Evolutionary conservation across 2,329 filamentous ascomycete genomes (phyloP).

Genomic region (Alternaria dauci): DNA sequence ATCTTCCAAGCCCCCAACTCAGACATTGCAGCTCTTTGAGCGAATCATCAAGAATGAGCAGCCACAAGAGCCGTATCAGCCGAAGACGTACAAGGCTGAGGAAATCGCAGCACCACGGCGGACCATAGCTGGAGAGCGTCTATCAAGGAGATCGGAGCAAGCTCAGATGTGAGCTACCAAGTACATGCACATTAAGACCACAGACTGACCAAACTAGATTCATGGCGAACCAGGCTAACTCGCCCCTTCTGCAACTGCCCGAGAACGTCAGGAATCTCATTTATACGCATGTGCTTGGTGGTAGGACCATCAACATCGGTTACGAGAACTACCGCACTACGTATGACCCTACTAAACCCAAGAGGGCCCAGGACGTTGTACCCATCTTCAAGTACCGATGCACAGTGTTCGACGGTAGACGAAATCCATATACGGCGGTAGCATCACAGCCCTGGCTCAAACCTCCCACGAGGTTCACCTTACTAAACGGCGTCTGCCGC

Average conservation of each 20-base stretch:
- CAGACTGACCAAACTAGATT: conserved; percentile 25
- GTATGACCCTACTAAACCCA: neutral
- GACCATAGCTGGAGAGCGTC: conserved; percentile 16
- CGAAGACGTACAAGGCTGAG: conserved; percentile 23
- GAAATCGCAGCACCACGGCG: conserved; percentile 14
- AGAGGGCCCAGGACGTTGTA: neutral
- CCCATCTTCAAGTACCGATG: conserved; percentile 37
- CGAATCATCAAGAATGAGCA: conserved; percentile 17
- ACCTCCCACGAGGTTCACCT: conserved; percentile 19
- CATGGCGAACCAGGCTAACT: conserved; percentile 33
- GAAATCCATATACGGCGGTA: conserved; percentile 22
- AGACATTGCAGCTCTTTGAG: conserved; percentile 17
- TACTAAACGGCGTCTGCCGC: conserved; percentile 38
- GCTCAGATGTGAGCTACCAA: conserved; percentile 24
- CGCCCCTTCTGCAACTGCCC: conserved; percentile 37
- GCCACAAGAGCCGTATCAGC: conserved; percentile 19
- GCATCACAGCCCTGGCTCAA: conserved; percentile 12
- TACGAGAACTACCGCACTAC: conserved; percentile 31
- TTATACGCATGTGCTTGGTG: conserved; percentile 33
- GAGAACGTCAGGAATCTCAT: conserved; percentile 31
- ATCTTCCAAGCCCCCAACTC: conserved; percentile 11
- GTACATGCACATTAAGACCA: neutral
- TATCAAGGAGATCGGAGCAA: conserved; percentile 23
- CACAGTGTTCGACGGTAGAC: conserved; percentile 20
- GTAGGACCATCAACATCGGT: conserved; percentile 37